phyloP scores from a whole-genome alignment of 2,329 filamentous ascomycete species.

The Elsinoe ampelina region DNA sequence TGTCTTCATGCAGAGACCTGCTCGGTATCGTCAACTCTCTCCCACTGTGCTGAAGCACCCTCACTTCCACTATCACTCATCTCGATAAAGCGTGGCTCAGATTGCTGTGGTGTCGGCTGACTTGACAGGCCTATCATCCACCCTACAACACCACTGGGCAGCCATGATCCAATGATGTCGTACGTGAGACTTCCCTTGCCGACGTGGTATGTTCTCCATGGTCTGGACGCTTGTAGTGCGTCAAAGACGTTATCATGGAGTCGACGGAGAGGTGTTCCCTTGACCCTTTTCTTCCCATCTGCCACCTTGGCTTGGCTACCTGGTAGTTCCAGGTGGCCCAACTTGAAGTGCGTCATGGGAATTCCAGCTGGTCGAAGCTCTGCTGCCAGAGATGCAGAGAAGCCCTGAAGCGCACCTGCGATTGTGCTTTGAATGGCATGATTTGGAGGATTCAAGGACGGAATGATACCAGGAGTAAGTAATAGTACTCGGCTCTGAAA shows the following conservation, averaged over 20 bases:
- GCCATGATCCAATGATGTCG: conserved; percentile 72
- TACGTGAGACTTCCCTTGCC: conserved; percentile 80
- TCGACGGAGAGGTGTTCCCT: conserved; percentile 57
- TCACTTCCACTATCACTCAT: conserved; percentile 21
- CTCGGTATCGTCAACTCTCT: conserved; percentile 31
- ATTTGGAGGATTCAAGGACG: conserved; percentile 69
- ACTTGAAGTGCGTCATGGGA: conserved; percentile 75
- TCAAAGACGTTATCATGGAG: conserved; percentile 87
- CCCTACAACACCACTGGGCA: conserved; percentile 67
- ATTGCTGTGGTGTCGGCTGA: background rate
- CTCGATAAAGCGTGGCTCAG: conserved; percentile 1
- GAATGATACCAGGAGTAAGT: conserved; percentile 70
- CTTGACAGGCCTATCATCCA: conserved; percentile 76
- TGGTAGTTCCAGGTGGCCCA: conserved; percentile 82
- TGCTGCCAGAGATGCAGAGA: conserved; percentile 67
- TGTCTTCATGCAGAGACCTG: conserved; percentile 18
- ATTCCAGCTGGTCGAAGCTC: conserved; percentile 71
- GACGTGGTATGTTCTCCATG: conserved; percentile 59
- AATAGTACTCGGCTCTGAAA: conserved; percentile 60
- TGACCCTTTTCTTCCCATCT: conserved; percentile 31
- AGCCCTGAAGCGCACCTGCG: conserved; percentile 78
- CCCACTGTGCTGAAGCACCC: conserved; percentile 32
- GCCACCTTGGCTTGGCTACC: conserved; percentile 37
- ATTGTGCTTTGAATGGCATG: conserved; percentile 79
- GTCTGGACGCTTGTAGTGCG: conserved; percentile 59